Conservation (phyloP, 805 yeast genomes). For the Ogataea henricii region DNA sequence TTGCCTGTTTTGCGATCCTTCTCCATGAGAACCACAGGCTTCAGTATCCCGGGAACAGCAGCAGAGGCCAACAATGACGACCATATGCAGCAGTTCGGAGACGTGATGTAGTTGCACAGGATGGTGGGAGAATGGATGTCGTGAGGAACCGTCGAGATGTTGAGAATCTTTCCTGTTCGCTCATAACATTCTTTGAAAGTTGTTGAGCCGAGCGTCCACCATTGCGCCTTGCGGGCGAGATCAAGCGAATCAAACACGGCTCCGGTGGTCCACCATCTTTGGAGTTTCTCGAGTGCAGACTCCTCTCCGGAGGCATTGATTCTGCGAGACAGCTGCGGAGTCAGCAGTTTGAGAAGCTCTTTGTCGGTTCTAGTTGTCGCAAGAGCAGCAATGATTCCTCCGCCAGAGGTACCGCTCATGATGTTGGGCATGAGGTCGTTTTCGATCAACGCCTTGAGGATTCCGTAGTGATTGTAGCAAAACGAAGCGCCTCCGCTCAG, state of each 20-base stretch:
- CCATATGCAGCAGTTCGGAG: constrained; percentile 85
- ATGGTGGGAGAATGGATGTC: constrained; percentile 83
- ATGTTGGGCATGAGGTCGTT: constrained; percentile 66
- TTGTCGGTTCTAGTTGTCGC: constrained; percentile 70
- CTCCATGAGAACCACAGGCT: constrained; percentile 81
- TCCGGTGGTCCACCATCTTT: constrained; percentile 71
- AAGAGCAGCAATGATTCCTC: constrained; percentile 75
- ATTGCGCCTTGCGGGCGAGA: constrained; percentile 69
- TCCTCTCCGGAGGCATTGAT: constrained; percentile 70
- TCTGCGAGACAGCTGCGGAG: constrained; percentile 60
- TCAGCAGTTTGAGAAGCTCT: constrained; percentile 57
- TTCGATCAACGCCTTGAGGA: constrained; percentile 69
- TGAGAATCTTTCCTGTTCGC: constrained; percentile 68
- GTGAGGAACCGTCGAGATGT: constrained; percentile 78
- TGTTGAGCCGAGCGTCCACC: constrained; percentile 72
- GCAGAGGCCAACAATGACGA: constrained; percentile 72
- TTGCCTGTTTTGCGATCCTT: constrained; percentile 34
- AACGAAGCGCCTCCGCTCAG: constrained; percentile 81
- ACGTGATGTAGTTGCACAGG: constrained; percentile 71
- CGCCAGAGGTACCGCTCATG: constrained; percentile 79
- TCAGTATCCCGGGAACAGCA: constrained; percentile 81
- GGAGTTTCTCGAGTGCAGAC: constrained; percentile 58
- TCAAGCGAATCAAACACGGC: constrained; percentile 74
- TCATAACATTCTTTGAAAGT: constrained; percentile 72
- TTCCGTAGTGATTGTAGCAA: constrained; percentile 76